phyloP scores from a whole-genome alignment of 2,329 filamentous ascomycete genomes.

The Colletotrichum kahawae region DNA sequence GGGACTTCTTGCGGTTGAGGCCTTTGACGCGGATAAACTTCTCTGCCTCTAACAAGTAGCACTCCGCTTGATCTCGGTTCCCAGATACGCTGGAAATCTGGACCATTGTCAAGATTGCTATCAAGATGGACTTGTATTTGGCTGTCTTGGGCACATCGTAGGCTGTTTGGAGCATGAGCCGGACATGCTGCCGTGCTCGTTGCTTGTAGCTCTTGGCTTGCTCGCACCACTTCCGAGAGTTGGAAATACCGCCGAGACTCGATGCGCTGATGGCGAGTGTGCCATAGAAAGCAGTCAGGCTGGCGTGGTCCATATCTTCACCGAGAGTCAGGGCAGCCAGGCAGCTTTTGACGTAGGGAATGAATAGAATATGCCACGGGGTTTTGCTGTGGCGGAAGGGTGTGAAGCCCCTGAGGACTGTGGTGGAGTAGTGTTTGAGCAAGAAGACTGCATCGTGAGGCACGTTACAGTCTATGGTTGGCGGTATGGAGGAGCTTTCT shows the following conservation, averaged over 20 bases:
- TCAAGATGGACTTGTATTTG: slow-evolving; percentile 46
- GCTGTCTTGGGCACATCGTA: slow-evolving; percentile 35
- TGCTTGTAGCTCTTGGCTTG: slow-evolving; percentile 31
- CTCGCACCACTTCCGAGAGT: slow-evolving; percentile 33
- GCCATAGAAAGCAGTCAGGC: slow-evolving; percentile 39
- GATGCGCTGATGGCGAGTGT: slow-evolving; percentile 43
- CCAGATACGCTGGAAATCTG: slow-evolving; percentile 39
- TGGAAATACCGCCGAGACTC: slow-evolving; percentile 33
- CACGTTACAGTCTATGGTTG: background rate
- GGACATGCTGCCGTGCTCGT: slow-evolving; percentile 31
- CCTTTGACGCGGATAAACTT: slow-evolving; percentile 42
- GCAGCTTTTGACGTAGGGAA: slow-evolving; percentile 39
- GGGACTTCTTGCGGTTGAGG: slow-evolving; percentile 39
- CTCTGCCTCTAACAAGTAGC: slow-evolving; percentile 43
- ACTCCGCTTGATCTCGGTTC: slow-evolving; percentile 36
- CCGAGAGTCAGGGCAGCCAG: slow-evolving; percentile 40
- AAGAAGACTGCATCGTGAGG: slow-evolving; percentile 39
- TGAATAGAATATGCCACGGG: slow-evolving; percentile 44
- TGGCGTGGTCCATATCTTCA: slow-evolving; percentile 36
- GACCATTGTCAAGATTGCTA: slow-evolving; percentile 44
- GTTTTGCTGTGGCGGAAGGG: slow-evolving; percentile 42
- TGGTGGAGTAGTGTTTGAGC: slow-evolving; percentile 40
- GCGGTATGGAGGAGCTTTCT: background rate
- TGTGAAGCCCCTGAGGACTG: slow-evolving; percentile 38
- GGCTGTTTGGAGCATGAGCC: slow-evolving; percentile 33